Percentiles rank a stretch among this genome's conserved stretches.
phyloP scores from a whole-genome alignment of 306 rosid species.

The Alnus glutinosa region DNA sequence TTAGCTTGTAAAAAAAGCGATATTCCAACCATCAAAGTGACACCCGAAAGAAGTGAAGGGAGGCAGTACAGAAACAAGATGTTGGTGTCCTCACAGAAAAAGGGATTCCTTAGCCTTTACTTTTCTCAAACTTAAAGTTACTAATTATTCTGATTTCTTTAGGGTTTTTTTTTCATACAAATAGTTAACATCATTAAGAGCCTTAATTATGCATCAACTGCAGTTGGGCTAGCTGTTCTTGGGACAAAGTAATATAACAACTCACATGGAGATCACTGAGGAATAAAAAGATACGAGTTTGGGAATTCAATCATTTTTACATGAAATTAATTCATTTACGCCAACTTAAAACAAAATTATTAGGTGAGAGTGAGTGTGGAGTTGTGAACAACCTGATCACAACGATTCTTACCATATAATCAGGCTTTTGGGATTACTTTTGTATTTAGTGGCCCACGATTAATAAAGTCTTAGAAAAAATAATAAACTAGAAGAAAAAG shows the following conservation, averaged over 20 bases:
- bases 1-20: slow-evolving; percentile 67
- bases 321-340: neutral
- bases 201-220: slow-evolving; percentile 40
- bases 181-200: slow-evolving; percentile 22
- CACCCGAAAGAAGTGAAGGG: slow-evolving; percentile 44
- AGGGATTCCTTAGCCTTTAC: slow-evolving; percentile 64
- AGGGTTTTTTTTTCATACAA: neutral
- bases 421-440: neutral
- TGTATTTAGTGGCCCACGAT: too few relatives aligned
- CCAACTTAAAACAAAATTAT: neutral
- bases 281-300: slow-evolving; percentile 17
- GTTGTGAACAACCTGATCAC: neutral
- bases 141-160: slow-evolving; percentile 32
- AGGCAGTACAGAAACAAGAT: slow-evolving; percentile 31
- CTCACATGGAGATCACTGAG: neutral
- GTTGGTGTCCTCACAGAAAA: slow-evolving; percentile 33
- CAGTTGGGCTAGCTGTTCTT: slow-evolving; percentile 16
- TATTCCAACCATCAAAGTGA: slow-evolving; percentile 40
- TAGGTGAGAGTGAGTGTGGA: neutral
- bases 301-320: neutral
- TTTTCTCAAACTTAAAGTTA: slow-evolving; percentile 61
- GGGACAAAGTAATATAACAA: slow-evolving; percentile 21
- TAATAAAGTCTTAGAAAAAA: too few relatives aligned
- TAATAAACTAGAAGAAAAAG: too few relatives aligned
- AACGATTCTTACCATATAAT: neutral